Percentiles rank a stretch among this genome's conserved stretches.
phyloP scores from a whole-genome alignment of 2,329 filamentous ascomycete genomes.

The Tricladium varicosporioides region DNA sequence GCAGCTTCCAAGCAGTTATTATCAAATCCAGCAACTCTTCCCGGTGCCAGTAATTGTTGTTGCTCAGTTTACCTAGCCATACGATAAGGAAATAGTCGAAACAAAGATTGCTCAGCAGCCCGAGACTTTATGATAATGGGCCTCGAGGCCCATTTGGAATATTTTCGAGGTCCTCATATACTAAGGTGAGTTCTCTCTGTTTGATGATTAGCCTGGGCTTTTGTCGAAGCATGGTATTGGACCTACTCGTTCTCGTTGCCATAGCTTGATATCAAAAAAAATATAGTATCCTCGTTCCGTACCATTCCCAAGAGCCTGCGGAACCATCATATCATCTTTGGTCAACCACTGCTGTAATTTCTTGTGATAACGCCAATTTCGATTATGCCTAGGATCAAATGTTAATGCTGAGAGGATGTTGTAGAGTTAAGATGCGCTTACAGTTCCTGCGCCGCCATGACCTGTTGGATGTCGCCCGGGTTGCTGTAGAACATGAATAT shows the following conservation, averaged over 20 bases:
- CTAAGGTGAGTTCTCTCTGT: slow-evolving; percentile 58
- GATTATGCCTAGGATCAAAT: slow-evolving; percentile 47
- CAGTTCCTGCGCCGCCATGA: slow-evolving; percentile 62
- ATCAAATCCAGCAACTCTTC: neutral
- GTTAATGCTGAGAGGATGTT: slow-evolving; percentile 9
- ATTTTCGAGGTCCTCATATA: slow-evolving; percentile 61
- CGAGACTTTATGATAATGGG: slow-evolving; percentile 14
- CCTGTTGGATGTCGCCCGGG: slow-evolving; percentile 60
- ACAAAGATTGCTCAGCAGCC: neutral
- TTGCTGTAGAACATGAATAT: slow-evolving; percentile 71
- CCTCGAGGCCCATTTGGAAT: slow-evolving; percentile 23
- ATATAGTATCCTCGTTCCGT: slow-evolving; percentile 66
- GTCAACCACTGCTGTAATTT: slow-evolving; percentile 65
- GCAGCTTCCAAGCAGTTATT: neutral
- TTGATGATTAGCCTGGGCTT: slow-evolving; percentile 16
- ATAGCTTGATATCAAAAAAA: slow-evolving; percentile 61
- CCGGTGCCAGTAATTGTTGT: neutral
- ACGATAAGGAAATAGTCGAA: neutral
- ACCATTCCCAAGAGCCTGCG: slow-evolving; percentile 54
- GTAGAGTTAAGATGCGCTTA: slow-evolving; percentile 37
- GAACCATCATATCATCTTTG: slow-evolving; percentile 65
- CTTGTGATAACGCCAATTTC: slow-evolving; percentile 70
- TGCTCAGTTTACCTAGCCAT: neutral
- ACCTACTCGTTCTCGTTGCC: slow-evolving; percentile 63
- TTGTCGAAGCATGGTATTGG: neutral